Percentiles rank a stretch among this genome's conserved stretches.
phyloP scores from a whole-genome alignment of 495 filamentous ascomycete species.

The Glarea lozoyensis region DNA sequence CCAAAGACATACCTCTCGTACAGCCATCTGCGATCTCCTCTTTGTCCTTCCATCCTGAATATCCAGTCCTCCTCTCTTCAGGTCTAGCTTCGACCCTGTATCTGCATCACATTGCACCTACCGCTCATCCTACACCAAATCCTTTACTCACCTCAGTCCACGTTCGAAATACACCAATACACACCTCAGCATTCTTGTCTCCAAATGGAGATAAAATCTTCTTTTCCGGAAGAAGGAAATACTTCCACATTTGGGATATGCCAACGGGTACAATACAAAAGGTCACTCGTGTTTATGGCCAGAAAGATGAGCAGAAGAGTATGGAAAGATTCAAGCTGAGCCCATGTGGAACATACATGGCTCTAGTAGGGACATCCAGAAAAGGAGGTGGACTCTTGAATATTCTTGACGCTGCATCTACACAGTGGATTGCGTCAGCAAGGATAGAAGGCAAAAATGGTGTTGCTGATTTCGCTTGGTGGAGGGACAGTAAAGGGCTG shows the following conservation, averaged over 20 bases:
- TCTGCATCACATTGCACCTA: slow-evolving; percentile 77
- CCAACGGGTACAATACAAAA: slow-evolving; percentile 73
- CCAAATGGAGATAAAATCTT: slow-evolving; percentile 59
- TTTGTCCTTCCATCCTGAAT: slow-evolving; percentile 78
- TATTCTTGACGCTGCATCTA: slow-evolving; percentile 67
- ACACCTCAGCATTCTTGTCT: slow-evolving; percentile 66
- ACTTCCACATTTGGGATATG: slow-evolving; percentile 93
- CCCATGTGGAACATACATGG: slow-evolving; percentile 79
- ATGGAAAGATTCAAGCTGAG: slow-evolving; percentile 87
- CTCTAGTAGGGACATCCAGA: slow-evolving; percentile 60
- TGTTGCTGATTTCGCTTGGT: slow-evolving; percentile 87
- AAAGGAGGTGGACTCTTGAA: slow-evolving; percentile 87
- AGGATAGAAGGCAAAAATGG: slow-evolving; percentile 74
- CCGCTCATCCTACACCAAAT: slow-evolving; percentile 63
- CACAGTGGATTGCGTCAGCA: slow-evolving; percentile 83
- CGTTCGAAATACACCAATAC: slow-evolving; percentile 69
- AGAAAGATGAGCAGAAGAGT: slow-evolving; percentile 71
- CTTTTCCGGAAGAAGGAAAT: slow-evolving; percentile 75
- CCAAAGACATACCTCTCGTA: slow-evolving; percentile 39
- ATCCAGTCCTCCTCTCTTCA: slow-evolving; percentile 82
- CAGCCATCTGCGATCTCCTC: slow-evolving; percentile 70
- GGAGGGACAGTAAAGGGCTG: slow-evolving; percentile 67
- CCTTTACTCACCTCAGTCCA: slow-evolving; percentile 85
- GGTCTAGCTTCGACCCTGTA: slow-evolving; percentile 76
- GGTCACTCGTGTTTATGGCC: slow-evolving; percentile 64